Evolutionary conservation across 164 flowering plant genomes (phyloP), one percentile per base, ranked within the genome.

Genomic region (grape (Vitis vinifera)): DNA sequence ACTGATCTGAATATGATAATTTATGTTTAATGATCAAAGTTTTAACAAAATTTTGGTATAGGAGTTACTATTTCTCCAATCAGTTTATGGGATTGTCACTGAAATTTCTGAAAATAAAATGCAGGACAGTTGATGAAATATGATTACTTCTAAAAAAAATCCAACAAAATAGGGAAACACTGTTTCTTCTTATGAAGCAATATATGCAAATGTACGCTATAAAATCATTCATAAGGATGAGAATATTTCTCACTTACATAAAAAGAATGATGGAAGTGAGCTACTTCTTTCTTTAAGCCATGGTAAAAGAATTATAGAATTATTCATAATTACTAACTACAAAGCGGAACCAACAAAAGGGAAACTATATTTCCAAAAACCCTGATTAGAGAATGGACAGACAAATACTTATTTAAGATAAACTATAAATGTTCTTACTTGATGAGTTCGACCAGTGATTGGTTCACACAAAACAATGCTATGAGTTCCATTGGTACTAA

Each of bases 391-490:
- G 64, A 14, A 65, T 30, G 47, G 15, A 2, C 3, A 48, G 16
- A 53, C 27, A 2, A 52, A 5, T 51, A 10, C 51, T n/a, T 11
- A 72, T 7, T 58, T 9, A 19, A 58, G 61, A 58, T 63, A 44
- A 51, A 23, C 50, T 27, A 23, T 11, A 53, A 53, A 15, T 50
- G 47, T 50, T 15, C 72, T 73, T 78, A 87, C 97, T 80, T 94
- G 98, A 87, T 94, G 99, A 65, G 99, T 89, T 65, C 98, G 85
- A 61, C 98, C 99, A 66, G 97, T 91, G 62, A 92, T 56, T 64
- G 98, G 99, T 84, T 92, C 79, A 76, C 99, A 92, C 73, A 77
- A 74, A 37, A 94, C 94, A 56, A 91, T 71, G 77, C 99, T 92
- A 53, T 91, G 84, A 69, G 71, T 79, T 69, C 97, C 92, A 77